phyloP scores from a whole-genome alignment of 139 green algal species.

The Nannochloris sp. region DNA sequence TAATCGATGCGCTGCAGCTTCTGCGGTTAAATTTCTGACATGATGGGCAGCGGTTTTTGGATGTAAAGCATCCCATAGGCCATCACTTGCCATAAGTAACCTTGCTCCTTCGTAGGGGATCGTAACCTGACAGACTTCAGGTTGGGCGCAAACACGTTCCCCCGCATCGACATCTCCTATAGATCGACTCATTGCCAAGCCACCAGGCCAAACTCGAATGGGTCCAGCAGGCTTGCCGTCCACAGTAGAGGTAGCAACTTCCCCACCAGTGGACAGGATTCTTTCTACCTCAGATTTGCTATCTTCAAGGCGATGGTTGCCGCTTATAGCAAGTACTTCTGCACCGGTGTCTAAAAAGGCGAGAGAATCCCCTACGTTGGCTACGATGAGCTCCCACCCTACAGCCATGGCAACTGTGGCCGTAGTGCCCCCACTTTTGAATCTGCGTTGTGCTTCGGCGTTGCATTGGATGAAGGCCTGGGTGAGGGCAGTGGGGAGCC shows the following conservation, averaged over 20 bases:
- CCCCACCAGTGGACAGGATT: slow-evolving; percentile 38
- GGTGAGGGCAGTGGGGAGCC: slow-evolving; percentile 6
- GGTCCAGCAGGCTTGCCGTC: slow-evolving; percentile 48
- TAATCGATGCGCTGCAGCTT: slow-evolving; percentile 44
- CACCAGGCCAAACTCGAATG: slow-evolving; percentile 82
- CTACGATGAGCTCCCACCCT: slow-evolving; percentile 51
- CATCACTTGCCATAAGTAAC: slow-evolving; percentile 82
- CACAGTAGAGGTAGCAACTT: slow-evolving; percentile 28
- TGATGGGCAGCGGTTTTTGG: slow-evolving; percentile 56
- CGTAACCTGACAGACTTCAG: slow-evolving; percentile 59
- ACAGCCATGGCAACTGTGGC: slow-evolving; percentile 64
- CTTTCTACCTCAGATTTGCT: slow-evolving; percentile 60
- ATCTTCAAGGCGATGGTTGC: slow-evolving; percentile 64
- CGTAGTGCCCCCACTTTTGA: slow-evolving; percentile 52
- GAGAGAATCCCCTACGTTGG: slow-evolving; percentile 57
- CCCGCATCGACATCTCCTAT: slow-evolving; percentile 68
- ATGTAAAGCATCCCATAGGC: slow-evolving; percentile 80
- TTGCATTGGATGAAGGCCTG: slow-evolving; percentile 15
- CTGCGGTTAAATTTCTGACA: slow-evolving; percentile 32
- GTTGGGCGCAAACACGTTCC: slow-evolving; percentile 26
- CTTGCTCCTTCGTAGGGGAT: slow-evolving; percentile 67
- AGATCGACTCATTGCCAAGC: slow-evolving; percentile 77
- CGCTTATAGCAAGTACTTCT: slow-evolving; percentile 57
- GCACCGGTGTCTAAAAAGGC: slow-evolving; percentile 54
- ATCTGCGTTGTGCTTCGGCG: slow-evolving; percentile 4